A percentile compares a stretch with the other conserved stretches of the same genome.
Conservation (phyloP, 768 basidiomycete genomes). For the Mycena kentingensis region DNA sequence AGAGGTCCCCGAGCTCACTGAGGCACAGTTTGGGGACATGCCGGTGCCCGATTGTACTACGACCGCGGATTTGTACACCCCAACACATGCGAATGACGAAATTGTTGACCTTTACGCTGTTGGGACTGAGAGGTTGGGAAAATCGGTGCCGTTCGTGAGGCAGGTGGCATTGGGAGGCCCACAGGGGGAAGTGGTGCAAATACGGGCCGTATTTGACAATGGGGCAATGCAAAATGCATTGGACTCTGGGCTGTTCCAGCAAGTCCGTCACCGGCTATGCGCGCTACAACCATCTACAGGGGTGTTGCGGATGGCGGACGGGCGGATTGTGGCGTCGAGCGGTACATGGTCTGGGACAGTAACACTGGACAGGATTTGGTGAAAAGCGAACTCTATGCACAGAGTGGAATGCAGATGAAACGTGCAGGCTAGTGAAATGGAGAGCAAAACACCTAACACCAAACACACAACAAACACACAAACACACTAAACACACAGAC, state of each 20-base stretch:
- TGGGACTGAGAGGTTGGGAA: background rate
- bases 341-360: conserved; percentile 17
- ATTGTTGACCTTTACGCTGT: conserved; percentile 13
- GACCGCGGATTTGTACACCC: background rate
- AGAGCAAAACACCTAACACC: too few relatives aligned
- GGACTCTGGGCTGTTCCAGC: background rate
- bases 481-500: too few relatives aligned
- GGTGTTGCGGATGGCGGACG: conserved; percentile 20
- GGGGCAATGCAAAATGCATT: conserved; percentile 14
- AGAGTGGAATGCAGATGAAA: too few relatives aligned
- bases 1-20: conserved; percentile 4
- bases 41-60: conserved; percentile 6
- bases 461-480: too few relatives aligned
- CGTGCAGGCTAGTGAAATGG: too few relatives aligned
- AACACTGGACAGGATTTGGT: background rate
- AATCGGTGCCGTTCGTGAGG: conserved; percentile 3
- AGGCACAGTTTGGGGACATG: conserved; percentile 8
- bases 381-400: background rate
- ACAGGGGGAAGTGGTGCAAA: conserved; percentile 5
- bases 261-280: conserved; percentile 2
- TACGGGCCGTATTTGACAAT: conserved; percentile 15
- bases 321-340: conserved; percentile 6
- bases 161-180: background rate
- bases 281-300: background rate
- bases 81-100: background rate